These are phyloP conservation scores for Talaromyces sp. DNA, from an alignment of 2,329 filamentous ascomycete genomes.

Conservation along the genomic window DNA sequence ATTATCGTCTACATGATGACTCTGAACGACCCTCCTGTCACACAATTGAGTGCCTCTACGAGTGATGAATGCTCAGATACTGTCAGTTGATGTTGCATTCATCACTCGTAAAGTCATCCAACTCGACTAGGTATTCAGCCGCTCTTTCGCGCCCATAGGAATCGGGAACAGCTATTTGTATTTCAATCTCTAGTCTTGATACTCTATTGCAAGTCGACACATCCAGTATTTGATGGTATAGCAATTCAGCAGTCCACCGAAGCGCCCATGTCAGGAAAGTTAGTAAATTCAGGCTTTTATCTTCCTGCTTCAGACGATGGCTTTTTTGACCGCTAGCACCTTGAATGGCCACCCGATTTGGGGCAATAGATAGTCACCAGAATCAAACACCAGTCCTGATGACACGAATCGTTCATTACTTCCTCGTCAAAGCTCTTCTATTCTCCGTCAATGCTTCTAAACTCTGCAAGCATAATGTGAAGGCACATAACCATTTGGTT, in stretches of 20 bases:
- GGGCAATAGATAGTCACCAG: neutral
- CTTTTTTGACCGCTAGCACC: neutral
- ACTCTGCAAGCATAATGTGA: neutral
- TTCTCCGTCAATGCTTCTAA: neutral
- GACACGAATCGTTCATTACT: neutral
- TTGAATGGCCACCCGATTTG: neutral
- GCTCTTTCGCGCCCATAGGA: neutral
- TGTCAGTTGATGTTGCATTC: neutral
- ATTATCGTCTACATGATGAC: too few relatives aligned
- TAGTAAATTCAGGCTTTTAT: neutral
- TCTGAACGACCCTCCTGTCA: neutral
- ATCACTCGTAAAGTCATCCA: neutral
- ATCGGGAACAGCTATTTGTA: neutral
- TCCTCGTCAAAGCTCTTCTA: neutral
- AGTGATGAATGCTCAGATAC: neutral
- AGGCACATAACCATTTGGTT: neutral
- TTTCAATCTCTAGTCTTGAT: neutral
- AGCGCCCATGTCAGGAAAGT: neutral
- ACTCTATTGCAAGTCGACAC: neutral
- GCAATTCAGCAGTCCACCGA: neutral
- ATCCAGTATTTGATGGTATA: neutral
- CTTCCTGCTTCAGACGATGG: neutral
- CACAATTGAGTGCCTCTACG: neutral
- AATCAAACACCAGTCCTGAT: neutral
- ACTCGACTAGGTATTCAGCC: neutral